phyloP scores from a whole-genome alignment of 768 basidiomycete genomes.

The Sarcodon aspratus region DNA sequence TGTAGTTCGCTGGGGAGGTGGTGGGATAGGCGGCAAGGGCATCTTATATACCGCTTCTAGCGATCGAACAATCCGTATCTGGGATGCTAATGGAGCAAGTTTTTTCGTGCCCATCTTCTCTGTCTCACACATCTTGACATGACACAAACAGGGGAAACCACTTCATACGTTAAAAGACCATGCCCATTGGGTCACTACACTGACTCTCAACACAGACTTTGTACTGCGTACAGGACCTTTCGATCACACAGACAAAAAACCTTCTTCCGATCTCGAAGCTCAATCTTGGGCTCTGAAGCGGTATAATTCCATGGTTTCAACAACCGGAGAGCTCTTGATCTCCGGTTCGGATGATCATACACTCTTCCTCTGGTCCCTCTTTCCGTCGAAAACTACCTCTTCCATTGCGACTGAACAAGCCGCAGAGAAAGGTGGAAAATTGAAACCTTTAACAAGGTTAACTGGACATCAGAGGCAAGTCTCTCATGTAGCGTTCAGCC shows the following conservation, averaged over 20 bases:
- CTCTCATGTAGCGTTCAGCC: conserved; percentile 88
- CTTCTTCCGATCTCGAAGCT: conserved; percentile 75
- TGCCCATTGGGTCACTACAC: conserved; percentile 97
- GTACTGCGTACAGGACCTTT: conserved; percentile 91
- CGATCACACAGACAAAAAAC: conserved; percentile 75
- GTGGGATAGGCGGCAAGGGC: conserved; percentile 49
- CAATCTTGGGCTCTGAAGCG: conserved; percentile 66
- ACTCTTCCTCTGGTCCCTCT: conserved; percentile 88
- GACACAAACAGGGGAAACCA: conserved; percentile 54
- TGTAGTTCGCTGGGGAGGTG: conserved; percentile 95
- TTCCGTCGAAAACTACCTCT: conserved; percentile 34
- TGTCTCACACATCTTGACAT: neutral
- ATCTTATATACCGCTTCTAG: conserved; percentile 92
- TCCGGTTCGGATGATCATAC: conserved; percentile 98
- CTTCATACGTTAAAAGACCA: conserved; percentile 87
- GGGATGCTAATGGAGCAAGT: conserved; percentile 75
- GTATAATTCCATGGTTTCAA: conserved; percentile 59
- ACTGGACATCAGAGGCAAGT: conserved; percentile 95
- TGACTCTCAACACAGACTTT: conserved; percentile 92
- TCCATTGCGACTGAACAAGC: conserved; percentile 22
- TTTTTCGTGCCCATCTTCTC: neutral
- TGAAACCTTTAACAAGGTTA: conserved; percentile 65
- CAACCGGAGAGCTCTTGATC: conserved; percentile 71
- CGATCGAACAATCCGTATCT: conserved; percentile 88
- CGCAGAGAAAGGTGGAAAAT: conserved; percentile 30